These are phyloP conservation scores for Chalciporus piperatus DNA, from an alignment of 768 basidiomycete species.

Conservation along the genomic window DNA sequence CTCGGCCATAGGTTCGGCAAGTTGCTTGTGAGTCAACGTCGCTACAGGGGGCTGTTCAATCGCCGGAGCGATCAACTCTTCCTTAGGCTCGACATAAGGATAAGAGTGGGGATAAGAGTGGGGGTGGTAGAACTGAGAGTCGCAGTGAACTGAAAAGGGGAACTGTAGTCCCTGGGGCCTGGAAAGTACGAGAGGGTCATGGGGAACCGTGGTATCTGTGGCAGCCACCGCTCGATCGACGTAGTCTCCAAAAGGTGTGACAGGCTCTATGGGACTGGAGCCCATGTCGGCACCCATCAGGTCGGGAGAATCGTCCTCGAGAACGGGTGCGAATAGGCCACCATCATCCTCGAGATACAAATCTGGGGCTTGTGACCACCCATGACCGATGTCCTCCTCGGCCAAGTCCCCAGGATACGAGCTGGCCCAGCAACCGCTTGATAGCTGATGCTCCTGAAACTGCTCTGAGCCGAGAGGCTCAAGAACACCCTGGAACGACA, in stretches of 20 bases:
- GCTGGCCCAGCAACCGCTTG: not conserved
- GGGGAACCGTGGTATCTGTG: constrained; percentile 26
- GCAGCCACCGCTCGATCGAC: constrained; percentile 69
- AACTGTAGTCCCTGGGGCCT: constrained; percentile 17
- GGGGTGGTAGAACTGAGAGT: constrained; percentile 22
- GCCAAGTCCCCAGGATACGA: constrained; percentile 11
- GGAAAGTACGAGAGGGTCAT: constrained; percentile 18
- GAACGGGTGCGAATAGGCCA: constrained; percentile 55
- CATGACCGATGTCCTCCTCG: constrained; percentile 1
- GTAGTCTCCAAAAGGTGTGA: constrained; percentile 76
- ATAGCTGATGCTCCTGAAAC: not conserved
- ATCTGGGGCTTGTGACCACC: constrained; percentile 19
- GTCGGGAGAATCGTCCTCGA: constrained; percentile 64
- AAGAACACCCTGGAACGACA: constrained; percentile 8
- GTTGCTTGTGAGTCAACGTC: constrained; percentile 60
- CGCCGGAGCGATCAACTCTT: constrained; percentile 39
- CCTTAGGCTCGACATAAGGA: constrained; percentile 14
- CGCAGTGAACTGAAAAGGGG: constrained; percentile 25
- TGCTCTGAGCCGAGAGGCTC: constrained; percentile 12
- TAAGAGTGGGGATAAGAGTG: constrained; percentile 21
- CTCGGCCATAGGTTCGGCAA: constrained; percentile 73
- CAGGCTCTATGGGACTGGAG: constrained; percentile 70
- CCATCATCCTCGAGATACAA: constrained; percentile 26
- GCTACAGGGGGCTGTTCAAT: constrained; percentile 35
- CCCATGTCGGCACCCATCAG: constrained; percentile 47